Conservation (phyloP, 352 stramenopile species). For the Phytopythium sindhum region DNA sequence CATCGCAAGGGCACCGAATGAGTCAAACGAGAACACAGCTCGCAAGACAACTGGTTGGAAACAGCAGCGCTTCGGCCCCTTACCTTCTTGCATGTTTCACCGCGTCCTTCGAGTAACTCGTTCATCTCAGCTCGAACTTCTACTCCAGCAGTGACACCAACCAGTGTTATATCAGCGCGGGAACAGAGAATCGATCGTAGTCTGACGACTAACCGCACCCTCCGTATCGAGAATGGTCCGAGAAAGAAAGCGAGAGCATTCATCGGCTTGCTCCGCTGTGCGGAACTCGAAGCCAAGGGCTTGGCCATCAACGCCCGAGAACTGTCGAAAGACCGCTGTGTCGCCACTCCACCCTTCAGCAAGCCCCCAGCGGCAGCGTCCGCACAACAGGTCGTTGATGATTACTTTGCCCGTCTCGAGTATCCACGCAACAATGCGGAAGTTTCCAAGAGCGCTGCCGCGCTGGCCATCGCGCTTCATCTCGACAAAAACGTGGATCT, state of each 20-base stretch:
- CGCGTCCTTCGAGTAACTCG: neutral
- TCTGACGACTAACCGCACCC: conserved; percentile 22
- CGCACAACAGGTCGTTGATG: conserved; percentile 40
- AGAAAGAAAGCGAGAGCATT: conserved; percentile 46
- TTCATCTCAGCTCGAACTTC: conserved; percentile 3
- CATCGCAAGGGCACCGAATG: neutral
- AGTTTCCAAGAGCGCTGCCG: conserved; percentile 25
- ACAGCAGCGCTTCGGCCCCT: no score
- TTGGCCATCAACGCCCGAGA: conserved; percentile 31
- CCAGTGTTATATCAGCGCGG: neutral
- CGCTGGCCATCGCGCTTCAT: conserved; percentile 21
- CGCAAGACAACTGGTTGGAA: no score
- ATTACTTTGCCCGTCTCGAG: conserved; percentile 53
- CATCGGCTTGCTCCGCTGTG: conserved; percentile 32
- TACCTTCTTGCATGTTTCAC: neutral
- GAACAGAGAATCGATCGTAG: no score
- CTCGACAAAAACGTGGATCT: conserved; percentile 55
- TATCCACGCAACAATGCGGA: conserved; percentile 56
- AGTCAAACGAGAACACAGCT: no score
- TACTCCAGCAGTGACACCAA: neutral
- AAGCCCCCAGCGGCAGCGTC: conserved; percentile 37
- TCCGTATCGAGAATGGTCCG: conserved; percentile 41
- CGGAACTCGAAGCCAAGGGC: conserved; percentile 51
- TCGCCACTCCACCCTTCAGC: conserved; percentile 15
- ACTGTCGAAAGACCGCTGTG: conserved; percentile 27